These are phyloP conservation scores for Fusarium sarcochroum DNA, from an alignment of 2,329 filamentous ascomycete species.

Conservation along the genomic window DNA sequence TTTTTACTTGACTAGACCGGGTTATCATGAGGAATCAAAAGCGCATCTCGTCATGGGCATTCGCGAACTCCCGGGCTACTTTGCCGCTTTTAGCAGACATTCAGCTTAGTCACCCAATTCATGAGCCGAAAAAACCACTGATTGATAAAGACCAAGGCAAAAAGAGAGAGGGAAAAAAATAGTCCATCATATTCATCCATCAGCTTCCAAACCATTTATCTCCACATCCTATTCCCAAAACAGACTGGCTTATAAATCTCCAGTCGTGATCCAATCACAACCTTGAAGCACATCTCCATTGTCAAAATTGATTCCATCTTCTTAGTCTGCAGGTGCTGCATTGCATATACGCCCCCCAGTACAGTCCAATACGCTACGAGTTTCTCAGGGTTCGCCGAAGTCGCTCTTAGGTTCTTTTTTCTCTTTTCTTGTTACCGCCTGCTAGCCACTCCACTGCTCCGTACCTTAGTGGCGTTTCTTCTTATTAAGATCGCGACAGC, in stretches of 20 bases:
- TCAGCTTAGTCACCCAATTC: slow-evolving; percentile 14
- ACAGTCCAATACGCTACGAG: background rate
- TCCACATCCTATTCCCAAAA: slow-evolving; percentile 5
- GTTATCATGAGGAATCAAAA: slow-evolving; percentile 42
- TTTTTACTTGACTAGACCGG: background rate
- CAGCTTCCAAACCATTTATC: slow-evolving; percentile 28
- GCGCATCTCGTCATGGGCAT: slow-evolving; percentile 3
- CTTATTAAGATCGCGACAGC: slow-evolving; percentile 35
- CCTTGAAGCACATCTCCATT: slow-evolving; percentile 2
- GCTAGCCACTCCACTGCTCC: slow-evolving; percentile 1
- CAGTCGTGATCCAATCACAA: slow-evolving; percentile 29
- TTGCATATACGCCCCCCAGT: slow-evolving; percentile 5
- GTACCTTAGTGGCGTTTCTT: slow-evolving; percentile 22
- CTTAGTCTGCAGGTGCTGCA: slow-evolving; percentile 12
- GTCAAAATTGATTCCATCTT: slow-evolving; percentile 39
- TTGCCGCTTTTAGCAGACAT: background rate
- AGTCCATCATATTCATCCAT: slow-evolving; percentile 16
- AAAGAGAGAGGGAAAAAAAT: slow-evolving; percentile 1
- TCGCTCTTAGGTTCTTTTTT: slow-evolving; percentile 24
- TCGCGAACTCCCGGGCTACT: slow-evolving; percentile 4
- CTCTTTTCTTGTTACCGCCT: slow-evolving; percentile 31
- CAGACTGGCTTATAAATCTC: slow-evolving; percentile 29
- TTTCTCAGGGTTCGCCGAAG: slow-evolving; percentile 36
- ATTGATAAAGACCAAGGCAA: slow-evolving; percentile 35
- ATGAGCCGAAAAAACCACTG: background rate